Evolutionary conservation across 148 eudicot species (phyloP).

Genomic region (Nyssa sinensis): DNA sequence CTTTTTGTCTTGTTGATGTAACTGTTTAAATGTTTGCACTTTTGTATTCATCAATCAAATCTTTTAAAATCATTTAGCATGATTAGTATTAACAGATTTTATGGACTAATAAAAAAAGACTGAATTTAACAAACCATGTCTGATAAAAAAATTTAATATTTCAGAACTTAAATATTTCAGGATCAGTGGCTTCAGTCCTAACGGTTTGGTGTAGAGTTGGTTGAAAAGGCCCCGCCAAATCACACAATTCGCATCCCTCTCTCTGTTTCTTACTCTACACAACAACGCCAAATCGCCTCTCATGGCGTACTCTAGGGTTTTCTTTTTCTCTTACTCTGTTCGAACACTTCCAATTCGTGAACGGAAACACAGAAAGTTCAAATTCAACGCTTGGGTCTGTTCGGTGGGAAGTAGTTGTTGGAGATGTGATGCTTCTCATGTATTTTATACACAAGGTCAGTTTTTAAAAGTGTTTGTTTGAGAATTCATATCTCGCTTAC

Average conservation of each 20-base stretch:
- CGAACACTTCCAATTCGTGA: constrained; percentile 14
- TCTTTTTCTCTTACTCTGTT: constrained; percentile 8
- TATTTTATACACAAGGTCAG: constrained; percentile 17
- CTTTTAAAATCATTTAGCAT: no score
- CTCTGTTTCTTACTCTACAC: background rate
- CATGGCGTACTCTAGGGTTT: constrained; percentile 19
- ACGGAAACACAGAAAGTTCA: background rate
- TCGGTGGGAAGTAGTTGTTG: constrained; percentile 46
- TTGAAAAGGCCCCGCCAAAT: background rate
- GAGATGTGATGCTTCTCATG: constrained; percentile 45
- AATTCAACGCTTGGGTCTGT: constrained; percentile 20
- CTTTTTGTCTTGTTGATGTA: no score
- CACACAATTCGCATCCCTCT: background rate
- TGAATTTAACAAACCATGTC: no score
- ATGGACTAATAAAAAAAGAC: no score
- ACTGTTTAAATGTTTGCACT: no score
- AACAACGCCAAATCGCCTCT: background rate
- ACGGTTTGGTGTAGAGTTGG: background rate
- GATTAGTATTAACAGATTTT: no score
- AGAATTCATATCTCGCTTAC: constrained; percentile 23
- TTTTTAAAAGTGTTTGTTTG: background rate
- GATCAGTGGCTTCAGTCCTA: no score
- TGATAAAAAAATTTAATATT: no score
- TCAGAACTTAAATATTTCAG: no score
- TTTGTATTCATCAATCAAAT: no score